phyloP scores from a whole-genome alignment of 2,329 filamentous ascomycete genomes.

The Microcyclospora pomicola region DNA sequence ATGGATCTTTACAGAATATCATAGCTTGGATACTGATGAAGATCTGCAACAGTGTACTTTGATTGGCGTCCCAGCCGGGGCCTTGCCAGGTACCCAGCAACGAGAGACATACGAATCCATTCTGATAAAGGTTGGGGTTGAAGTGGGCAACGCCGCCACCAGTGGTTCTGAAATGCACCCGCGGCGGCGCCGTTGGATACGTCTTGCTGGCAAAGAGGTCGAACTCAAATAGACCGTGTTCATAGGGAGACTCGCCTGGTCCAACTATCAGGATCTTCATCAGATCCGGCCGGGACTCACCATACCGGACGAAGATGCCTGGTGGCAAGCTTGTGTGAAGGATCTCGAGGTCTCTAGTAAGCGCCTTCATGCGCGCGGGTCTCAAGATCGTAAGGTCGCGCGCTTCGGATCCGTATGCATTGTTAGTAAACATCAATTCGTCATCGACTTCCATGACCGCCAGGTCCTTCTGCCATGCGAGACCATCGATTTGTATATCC shows the following conservation, averaged over 20 bases:
- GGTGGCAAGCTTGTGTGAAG: slow-evolving; percentile 35
- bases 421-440: slow-evolving; percentile 20
- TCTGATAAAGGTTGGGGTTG: slow-evolving; percentile 47
- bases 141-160: slow-evolving; percentile 36
- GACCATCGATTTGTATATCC: background rate
- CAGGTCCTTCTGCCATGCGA: slow-evolving; percentile 19
- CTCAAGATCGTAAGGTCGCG: slow-evolving; percentile 5
- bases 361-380: slow-evolving; percentile 34
- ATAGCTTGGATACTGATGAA: slow-evolving; percentile 43
- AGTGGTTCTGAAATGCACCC: slow-evolving; percentile 40
- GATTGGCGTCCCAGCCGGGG: slow-evolving; percentile 38
- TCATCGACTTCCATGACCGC: slow-evolving; percentile 25
- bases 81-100: slow-evolving; percentile 47
- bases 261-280: slow-evolving; percentile 45
- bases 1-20: slow-evolving; percentile 42
- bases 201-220: slow-evolving; percentile 36
- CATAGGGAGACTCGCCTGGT: slow-evolving; percentile 44
- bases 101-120: slow-evolving; percentile 45
- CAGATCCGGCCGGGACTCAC: slow-evolving; percentile 43
- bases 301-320: slow-evolving; percentile 43
- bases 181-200: slow-evolving; percentile 38
- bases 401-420: slow-evolving; percentile 14
- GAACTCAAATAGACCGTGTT: slow-evolving; percentile 45
- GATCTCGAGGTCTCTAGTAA: slow-evolving; percentile 42
- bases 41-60: slow-evolving; percentile 41